phyloP scores from a whole-genome alignment of 179 eudicot species.

The Silene noctiflora region DNA sequence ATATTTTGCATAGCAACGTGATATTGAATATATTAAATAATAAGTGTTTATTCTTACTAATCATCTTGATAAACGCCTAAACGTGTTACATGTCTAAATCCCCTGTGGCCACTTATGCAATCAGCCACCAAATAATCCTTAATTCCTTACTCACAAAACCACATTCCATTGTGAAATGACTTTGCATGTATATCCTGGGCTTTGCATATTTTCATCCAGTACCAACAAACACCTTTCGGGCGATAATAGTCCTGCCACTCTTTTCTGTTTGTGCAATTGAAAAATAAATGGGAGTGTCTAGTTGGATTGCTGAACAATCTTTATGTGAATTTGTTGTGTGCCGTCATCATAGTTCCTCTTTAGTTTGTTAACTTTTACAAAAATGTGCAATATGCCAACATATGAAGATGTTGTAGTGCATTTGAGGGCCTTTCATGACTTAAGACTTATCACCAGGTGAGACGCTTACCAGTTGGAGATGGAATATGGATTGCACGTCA shows the following conservation, averaged over 20 bases:
- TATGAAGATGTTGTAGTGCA: neutral
- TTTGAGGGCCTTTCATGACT: constrained; percentile 9
- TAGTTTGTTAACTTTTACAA: neutral
- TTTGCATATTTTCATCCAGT: neutral
- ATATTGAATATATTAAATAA: too few species aligned
- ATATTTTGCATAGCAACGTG: too few species aligned
- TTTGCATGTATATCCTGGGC: neutral
- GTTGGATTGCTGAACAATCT: neutral
- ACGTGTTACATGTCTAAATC: too few species aligned
- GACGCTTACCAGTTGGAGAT: constrained; percentile 86
- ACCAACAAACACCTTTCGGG: neutral
- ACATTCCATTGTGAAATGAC: neutral
- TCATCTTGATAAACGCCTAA: too few species aligned
- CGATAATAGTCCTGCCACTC: neutral
- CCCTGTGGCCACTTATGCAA: neutral
- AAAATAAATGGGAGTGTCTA: neutral
- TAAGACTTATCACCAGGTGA: constrained; percentile 40
- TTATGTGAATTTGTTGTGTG: neutral
- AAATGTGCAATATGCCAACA: neutral
- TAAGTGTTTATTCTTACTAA: too few species aligned
- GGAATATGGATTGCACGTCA: constrained; percentile 93
- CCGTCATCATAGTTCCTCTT: neutral
- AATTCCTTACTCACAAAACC: neutral
- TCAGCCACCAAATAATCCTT: neutral
- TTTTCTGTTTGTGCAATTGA: neutral